Evolutionary conservation across 2,329 filamentous ascomycete species (phyloP).

Genomic region (Aspergillus pseudoviridinutans): DNA sequence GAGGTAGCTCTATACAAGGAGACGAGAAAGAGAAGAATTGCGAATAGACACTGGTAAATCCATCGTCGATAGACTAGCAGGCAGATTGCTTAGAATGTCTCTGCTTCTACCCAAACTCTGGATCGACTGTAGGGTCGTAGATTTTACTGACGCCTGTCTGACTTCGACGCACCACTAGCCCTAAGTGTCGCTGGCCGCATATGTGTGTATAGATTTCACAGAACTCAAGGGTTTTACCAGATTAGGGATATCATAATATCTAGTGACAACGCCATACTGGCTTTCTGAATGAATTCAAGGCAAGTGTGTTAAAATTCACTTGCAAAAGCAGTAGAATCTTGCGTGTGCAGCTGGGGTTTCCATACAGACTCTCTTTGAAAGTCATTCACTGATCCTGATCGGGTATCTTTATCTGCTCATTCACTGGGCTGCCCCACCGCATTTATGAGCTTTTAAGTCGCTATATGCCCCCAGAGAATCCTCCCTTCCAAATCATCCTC

Average conservation of each 20-base stretch:
- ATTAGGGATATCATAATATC: too few relatives aligned
- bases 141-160: background rate
- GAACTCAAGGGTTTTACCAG: too few relatives aligned
- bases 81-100: background rate
- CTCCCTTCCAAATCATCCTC: background rate
- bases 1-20: background rate
- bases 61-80: background rate
- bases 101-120: background rate
- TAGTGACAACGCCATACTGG: background rate
- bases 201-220: too few relatives aligned
- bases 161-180: background rate
- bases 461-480: background rate
- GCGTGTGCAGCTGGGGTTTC: background rate
- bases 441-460: background rate
- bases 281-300: background rate
- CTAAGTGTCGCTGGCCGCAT: background rate
- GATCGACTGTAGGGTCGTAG: background rate
- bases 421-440: background rate
- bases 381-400: background rate
- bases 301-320: background rate
- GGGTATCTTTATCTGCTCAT: background rate
- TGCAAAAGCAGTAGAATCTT: background rate
- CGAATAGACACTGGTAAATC: background rate
- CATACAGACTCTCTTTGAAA: background rate
- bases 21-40: background rate